Base-by-base conservation (phyloP, 495 filamentous ascomycete genomes). In the Elasticomyces elasticus region DNA sequence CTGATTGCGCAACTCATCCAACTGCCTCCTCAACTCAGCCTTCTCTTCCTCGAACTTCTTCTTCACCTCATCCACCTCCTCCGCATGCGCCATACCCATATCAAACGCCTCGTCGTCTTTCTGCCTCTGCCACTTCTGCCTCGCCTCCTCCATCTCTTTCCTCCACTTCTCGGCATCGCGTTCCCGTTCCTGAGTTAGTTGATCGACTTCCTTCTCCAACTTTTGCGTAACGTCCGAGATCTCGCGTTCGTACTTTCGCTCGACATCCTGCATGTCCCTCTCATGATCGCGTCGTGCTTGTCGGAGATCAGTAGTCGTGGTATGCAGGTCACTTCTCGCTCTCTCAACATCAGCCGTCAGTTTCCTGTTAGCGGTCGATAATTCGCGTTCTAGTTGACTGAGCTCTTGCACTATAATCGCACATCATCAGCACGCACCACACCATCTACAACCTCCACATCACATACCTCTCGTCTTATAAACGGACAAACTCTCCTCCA, bases 381-480 rank as follows among this genome's bases (percentile, higher is more conserved):
- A 64, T 15, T 79, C 74, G 5, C 75, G 70, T 37, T 77, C 74
- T 5, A 81, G 75, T 0, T 63, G 64, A 56, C 91, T 86, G 2
- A 94, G 71, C 22, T 86, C 74, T 12, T 63, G 69, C 40, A 84
- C 89, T 95, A 57, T n/a, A n/a, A n/a, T n/a, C n/a, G n/a, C 47
- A 40, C 4, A 42, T 60, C 46, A 64, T 35, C 47, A n/a, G n/a
- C 20, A 23, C 27, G 5, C 7, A 59, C n/a, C 15, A 58, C 1
- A 41, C 38, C 3, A 59, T 41, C 51, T 40, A 22, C n/a, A 51
- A n/a, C 17, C 17, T 47, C 27, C 12, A 6, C 37, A 20, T 1
- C n/a, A 70, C 82, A 54, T 74, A 95, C 89, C 77, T 78, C 80
- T 75, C 31, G 75, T 74, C 66, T 92, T 89, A 60, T 84, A 84